A percentile compares a stretch with the other conserved stretches of the same genome.
Conservation (phyloP, 2,329 filamentous ascomycete genomes). For the Ophiostoma himal-ulmi region DNA sequence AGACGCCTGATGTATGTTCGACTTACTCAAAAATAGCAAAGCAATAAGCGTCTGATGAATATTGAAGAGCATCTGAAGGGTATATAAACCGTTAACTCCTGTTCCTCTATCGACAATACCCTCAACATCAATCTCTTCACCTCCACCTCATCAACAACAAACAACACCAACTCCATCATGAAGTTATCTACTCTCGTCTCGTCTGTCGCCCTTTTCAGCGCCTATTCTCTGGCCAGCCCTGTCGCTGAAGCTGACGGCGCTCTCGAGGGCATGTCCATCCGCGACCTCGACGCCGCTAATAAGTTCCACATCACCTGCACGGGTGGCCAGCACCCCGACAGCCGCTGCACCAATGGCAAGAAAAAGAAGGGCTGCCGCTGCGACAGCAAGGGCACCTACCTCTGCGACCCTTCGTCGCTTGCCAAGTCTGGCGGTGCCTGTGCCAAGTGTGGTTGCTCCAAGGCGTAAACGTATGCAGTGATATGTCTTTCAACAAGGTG, state of each 20-base stretch:
- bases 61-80: not conserved
- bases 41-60: not conserved
- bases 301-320: constrained; percentile 3
- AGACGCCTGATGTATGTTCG: not conserved
- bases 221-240: not conserved
- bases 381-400: constrained; percentile 13
- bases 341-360: constrained; percentile 5
- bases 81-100: not conserved
- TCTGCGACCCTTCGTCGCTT: constrained; percentile 11
- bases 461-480: not conserved
- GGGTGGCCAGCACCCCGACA: not conserved
- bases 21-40: not conserved
- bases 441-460: constrained; percentile 17
- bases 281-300: not conserved
- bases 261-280: not conserved
- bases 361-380: constrained; percentile 14
- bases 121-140: not conserved
- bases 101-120: not conserved
- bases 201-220: not conserved
- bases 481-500: not conserved
- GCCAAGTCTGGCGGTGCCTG: constrained; percentile 13
- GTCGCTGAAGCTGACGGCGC: not conserved
- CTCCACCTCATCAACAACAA: not conserved
- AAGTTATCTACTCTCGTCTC: not conserved
- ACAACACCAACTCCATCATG: not conserved